These are phyloP conservation scores for Heteromeles arbutifolia DNA, from an alignment of 306 rosid species.

Conservation along the genomic window DNA sequence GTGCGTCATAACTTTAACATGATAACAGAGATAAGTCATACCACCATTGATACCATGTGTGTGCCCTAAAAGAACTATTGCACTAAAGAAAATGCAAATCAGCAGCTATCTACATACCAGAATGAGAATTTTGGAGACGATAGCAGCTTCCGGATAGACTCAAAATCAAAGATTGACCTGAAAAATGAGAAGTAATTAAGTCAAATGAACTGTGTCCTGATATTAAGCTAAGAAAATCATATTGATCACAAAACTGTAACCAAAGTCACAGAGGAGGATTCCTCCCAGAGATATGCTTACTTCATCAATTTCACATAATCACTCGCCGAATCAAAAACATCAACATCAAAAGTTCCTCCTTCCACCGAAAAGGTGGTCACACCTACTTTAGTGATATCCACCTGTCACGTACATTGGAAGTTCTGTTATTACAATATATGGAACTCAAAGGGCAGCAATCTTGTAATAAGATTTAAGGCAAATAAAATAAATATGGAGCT, in stretches of 20 bases:
- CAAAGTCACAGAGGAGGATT: neutral
- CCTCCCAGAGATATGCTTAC: slow-evolving; percentile 38
- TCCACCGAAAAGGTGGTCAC: slow-evolving; percentile 73
- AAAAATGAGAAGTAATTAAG: slow-evolving; percentile 11
- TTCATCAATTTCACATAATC: slow-evolving; percentile 87
- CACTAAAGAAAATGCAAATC: slow-evolving; percentile 11
- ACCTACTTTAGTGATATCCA: slow-evolving; percentile 59
- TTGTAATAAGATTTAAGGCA: neutral
- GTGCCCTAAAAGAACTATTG: neutral
- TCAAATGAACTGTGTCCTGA: neutral
- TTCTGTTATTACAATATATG: slow-evolving; percentile 13
- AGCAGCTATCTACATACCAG: slow-evolving; percentile 49
- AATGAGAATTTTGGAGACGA: slow-evolving; percentile 83
- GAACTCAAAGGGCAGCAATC: neutral
- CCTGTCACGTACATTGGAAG: slow-evolving; percentile 40
- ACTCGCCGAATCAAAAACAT: slow-evolving; percentile 91
- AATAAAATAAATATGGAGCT: neutral
- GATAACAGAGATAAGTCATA: slow-evolving; percentile 10
- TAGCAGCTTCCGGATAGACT: slow-evolving; percentile 58
- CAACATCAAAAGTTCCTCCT: slow-evolving; percentile 93
- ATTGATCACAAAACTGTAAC: neutral
- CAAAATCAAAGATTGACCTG: slow-evolving; percentile 96
- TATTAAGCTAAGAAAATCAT: neutral
- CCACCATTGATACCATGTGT: neutral
- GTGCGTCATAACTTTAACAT: slow-evolving; percentile 63